Conservation (phyloP, 495 filamentous ascomycete species). For the Jackrogersella minutella region DNA sequence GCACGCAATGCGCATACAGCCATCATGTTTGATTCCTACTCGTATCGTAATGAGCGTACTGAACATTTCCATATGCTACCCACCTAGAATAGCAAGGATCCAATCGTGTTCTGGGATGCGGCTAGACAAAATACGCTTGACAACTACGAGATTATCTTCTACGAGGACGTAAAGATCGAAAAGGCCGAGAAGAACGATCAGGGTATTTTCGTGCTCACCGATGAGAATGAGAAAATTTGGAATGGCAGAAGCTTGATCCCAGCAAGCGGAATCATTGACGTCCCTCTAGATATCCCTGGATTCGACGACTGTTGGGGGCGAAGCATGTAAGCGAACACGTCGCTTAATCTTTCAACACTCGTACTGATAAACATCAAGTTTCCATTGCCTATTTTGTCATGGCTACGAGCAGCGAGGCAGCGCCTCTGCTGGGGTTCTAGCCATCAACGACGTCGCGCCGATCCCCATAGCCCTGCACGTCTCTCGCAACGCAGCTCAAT, state of each 20-base stretch:
- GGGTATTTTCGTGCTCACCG: conserved; percentile 40
- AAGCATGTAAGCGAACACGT: conserved; percentile 40
- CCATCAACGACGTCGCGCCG: conserved; percentile 9
- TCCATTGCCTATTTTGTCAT: conserved; percentile 48
- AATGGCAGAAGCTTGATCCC: conserved; percentile 52
- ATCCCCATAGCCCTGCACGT: conserved; percentile 18
- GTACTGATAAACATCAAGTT: conserved; percentile 31
- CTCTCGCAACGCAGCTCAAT: conserved; percentile 14
- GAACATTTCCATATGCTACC: conserved; percentile 56
- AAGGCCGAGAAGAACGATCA: conserved; percentile 29
- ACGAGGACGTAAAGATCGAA: conserved; percentile 45
- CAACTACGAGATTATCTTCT: conserved; percentile 49
- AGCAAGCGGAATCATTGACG: conserved; percentile 49
- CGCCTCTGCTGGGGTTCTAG: conserved; percentile 40
- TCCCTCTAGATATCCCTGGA: conserved; percentile 41
- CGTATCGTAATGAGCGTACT: conserved; percentile 52
- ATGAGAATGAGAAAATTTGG: conserved; percentile 44
- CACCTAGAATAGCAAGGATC: conserved; percentile 51
- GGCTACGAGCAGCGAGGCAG: conserved; percentile 44
- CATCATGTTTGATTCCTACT: conserved; percentile 54
- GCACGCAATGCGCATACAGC: conserved; percentile 57
- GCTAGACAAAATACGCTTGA: conserved; percentile 40
- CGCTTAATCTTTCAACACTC: background rate
- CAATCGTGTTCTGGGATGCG: conserved; percentile 43
- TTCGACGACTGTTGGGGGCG: conserved; percentile 40